Evolutionary conservation across 2,329 filamentous ascomycete species (phyloP), one percentile per base, ranked within the genome.

Genomic region (Penicillium decumbens): DNA sequence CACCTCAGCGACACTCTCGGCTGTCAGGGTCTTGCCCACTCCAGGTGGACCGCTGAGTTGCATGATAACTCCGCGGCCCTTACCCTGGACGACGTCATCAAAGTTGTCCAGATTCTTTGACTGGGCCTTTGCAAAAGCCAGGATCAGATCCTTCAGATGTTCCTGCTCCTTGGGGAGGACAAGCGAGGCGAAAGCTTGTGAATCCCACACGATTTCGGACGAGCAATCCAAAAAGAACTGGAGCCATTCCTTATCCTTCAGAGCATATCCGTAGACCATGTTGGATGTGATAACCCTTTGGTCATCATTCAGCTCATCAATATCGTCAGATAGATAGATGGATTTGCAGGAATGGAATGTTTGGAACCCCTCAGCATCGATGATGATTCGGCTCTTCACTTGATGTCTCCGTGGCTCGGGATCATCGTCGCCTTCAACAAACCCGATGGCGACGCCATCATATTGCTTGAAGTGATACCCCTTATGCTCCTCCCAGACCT

Each of bases 21-120:
- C 75, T 3, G 76, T 78, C 23, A 77, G 59, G 0, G 78, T 81
- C 64, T 81, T 81, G 12, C 78, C 78, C 1, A 79, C 75, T 3
- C 78, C 78, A 0, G 78, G 77, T 0, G 74, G 74, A 1, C 77
- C 78, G 39, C 68, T 71, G 2, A 80, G 69, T 3, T 80, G 68
- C 48, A 80, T 66, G 47, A 80, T 77, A 45, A 79, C 72, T 8
- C 78, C 77, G 13, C 70, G 69, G 10, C 78, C 78, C 56, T 80
- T 80, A 27, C 76, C 77, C 25, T 73, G 67, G 24, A 80, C 74
- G 15, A 79, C 65, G 53, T 80, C 76, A 57, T 78, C 75, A 54
- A 78, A 77, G 8, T 56, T 44, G 25, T 66, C 66, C 15, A 64
- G 57, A 30, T 71, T 65, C 35, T 64, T 58, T 24, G 68, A 67